Evolutionary conservation across 2,329 filamentous ascomycete genomes (phyloP).

Genomic region (Pyrenophora graminea): DNA sequence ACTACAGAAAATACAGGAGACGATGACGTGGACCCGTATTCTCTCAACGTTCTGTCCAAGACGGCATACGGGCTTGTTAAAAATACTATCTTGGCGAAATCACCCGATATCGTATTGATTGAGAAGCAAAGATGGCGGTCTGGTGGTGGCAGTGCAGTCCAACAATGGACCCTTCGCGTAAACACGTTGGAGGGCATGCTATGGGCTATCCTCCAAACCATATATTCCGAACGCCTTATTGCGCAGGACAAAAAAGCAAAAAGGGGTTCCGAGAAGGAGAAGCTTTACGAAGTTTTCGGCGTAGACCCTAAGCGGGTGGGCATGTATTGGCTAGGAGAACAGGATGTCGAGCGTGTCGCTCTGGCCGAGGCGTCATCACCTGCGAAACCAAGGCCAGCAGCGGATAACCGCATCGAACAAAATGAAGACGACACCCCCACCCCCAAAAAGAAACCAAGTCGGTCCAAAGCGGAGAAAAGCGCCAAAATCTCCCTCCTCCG

Average conservation of each 20-base stretch:
- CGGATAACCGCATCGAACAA: conserved; percentile 10
- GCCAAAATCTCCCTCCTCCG: conserved; percentile 67
- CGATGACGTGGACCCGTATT: conserved; percentile 49
- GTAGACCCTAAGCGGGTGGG: conserved; percentile 47
- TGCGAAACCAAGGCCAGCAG: not conserved
- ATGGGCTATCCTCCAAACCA: conserved; percentile 60
- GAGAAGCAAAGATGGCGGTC: conserved; percentile 68
- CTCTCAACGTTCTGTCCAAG: conserved; percentile 58
- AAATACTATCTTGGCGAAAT: conserved; percentile 54
- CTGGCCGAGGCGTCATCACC: not conserved
- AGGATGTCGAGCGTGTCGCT: conserved; percentile 11
- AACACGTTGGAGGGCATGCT: conserved; percentile 84
- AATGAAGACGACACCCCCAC: conserved; percentile 12
- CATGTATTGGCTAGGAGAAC: conserved; percentile 40
- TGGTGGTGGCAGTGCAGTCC: conserved; percentile 65
- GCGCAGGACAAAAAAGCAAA: not conserved
- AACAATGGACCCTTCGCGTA: conserved; percentile 82
- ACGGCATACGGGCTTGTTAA: conserved; percentile 61
- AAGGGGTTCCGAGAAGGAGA: not conserved
- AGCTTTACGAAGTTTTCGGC: conserved; percentile 25
- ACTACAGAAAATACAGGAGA: not conserved
- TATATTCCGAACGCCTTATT: not conserved
- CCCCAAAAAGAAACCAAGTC: conserved; percentile 44
- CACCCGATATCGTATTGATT: conserved; percentile 73
- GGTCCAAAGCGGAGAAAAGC: conserved; percentile 56